A percentile compares a stretch with the other conserved stretches of the same genome.
phyloP scores from a whole-genome alignment of 768 basidiomycete genomes.

The Kwoniella sp. region DNA sequence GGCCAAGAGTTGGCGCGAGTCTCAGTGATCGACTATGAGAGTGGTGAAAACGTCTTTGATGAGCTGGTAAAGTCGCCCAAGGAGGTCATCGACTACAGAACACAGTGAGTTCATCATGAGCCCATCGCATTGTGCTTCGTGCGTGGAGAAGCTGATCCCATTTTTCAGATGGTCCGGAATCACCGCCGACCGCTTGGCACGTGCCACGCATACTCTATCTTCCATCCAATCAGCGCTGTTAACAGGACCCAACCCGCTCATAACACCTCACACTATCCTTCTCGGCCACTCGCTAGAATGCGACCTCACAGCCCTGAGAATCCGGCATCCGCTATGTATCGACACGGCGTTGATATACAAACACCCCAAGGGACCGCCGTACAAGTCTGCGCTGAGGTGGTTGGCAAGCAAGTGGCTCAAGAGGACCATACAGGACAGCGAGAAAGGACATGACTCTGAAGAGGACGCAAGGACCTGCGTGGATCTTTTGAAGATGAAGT shows the following conservation, averaged over 20 bases:
- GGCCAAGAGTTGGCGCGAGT: slow-evolving; percentile 87
- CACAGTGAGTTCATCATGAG: slow-evolving; percentile 63
- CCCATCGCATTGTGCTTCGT: not conserved
- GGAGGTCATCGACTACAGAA: slow-evolving; percentile 88
- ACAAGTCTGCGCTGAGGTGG: slow-evolving; percentile 96
- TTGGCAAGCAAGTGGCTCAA: slow-evolving; percentile 90
- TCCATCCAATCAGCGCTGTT: slow-evolving; percentile 76
- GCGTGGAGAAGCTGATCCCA: not conserved
- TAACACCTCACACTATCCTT: slow-evolving; percentile 67
- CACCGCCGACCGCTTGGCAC: slow-evolving; percentile 69
- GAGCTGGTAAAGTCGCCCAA: slow-evolving; percentile 84
- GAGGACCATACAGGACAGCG: slow-evolving; percentile 74
- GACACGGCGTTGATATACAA: slow-evolving; percentile 89
- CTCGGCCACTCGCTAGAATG: slow-evolving; percentile 95
- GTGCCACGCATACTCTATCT: slow-evolving; percentile 74
- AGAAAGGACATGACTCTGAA: slow-evolving; percentile 81
- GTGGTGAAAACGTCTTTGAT: slow-evolving; percentile 77
- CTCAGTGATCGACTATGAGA: slow-evolving; percentile 76
- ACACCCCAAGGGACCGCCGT: slow-evolving; percentile 88
- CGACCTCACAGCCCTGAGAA: slow-evolving; percentile 83
- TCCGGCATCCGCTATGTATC: slow-evolving; percentile 82
- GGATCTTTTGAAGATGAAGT: slow-evolving; percentile 79
- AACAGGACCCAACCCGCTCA: slow-evolving; percentile 57
- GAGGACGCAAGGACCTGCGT: slow-evolving; percentile 90
- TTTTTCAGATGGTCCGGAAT: slow-evolving; percentile 84